Conservation (phyloP, 108 stramenopile genomes). For the Epipyxis sp. region DNA sequence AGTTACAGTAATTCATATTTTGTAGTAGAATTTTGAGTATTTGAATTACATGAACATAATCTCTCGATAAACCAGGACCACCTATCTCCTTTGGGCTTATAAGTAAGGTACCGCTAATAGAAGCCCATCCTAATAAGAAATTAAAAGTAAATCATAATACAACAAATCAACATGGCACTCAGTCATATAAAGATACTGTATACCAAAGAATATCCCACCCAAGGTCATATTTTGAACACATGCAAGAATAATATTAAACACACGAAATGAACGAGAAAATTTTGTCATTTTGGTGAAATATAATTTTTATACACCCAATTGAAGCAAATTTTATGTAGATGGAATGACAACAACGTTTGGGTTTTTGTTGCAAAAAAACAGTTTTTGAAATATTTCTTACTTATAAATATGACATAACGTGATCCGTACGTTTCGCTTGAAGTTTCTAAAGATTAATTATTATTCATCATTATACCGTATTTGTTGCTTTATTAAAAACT, state of each 20-base stretch:
- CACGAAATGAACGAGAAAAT: background rate
- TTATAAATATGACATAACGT: background rate
- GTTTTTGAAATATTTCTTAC: background rate
- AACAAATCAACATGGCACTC: background rate
- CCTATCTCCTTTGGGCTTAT: constrained; percentile 1
- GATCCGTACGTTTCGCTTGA: too few species aligned
- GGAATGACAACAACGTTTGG: too few species aligned
- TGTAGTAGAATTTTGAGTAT: background rate
- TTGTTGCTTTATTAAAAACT: too few species aligned
- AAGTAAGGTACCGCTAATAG: constrained; percentile 38
- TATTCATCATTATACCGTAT: too few species aligned
- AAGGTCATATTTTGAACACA: constrained; percentile 22
- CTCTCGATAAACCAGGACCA: background rate
- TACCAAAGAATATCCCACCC: constrained; percentile 9
- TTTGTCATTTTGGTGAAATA: background rate
- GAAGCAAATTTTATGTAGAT: too few species aligned
- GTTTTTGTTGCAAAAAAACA: too few species aligned
- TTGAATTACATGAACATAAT: background rate
- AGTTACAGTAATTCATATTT: background rate
- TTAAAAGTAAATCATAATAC: background rate
- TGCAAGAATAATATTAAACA: constrained; percentile 17
- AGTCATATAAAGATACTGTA: constrained; percentile 11
- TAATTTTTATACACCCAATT: background rate
- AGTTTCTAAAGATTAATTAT: too few species aligned
- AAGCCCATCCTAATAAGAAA: constrained; percentile 38